Evolutionary conservation across 1,139 yeast genomes (phyloP), one percentile per base, ranked within the genome.

Genomic region (Pneumocystis jirovecii): DNA sequence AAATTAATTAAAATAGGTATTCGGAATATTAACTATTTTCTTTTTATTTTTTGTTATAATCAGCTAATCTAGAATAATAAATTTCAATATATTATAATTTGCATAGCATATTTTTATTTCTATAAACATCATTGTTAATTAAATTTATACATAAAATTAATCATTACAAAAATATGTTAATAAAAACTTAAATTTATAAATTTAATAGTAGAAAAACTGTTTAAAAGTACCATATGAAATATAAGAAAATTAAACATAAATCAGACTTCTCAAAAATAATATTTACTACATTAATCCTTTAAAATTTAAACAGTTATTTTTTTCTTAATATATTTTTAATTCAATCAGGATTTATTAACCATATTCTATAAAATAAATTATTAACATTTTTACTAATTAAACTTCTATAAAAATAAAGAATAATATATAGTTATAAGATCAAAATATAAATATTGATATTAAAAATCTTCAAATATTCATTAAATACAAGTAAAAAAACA

Each of bases 11-110:
- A 19, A 4, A 25, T 50, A 50, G 79, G 85, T 93, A 35, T 93
- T 93, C 76, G 96, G 96, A 37, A 85, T 93, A 35, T 79, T 95
- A 67, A 83, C 93, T 65, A 42, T 71, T 5, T 71, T 71, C 62
- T 71, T 71, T 65, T 64, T 71, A 45, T 62, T 71, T 29, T 71
- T 70, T 69, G 73, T 71, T 34, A 66, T 71, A 44, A 70, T 71
- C 25, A 70, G 71, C 39, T 70, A 64, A 63, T 42, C 3, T 31
- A 25, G 10, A 60, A 21, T 56, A 60, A 39, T 60, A 39, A 29
- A 21, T 25, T 50, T 50, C 57, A 50, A 12, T 21, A n/a, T 25
- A 15, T 50, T 50, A 15, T 50, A 50, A 10, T 50, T 50, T 50
- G 12, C 17, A 50, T 25, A 17, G 15, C 19, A 50, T 29, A 37